Conservation (phyloP, 129 eudicot species). For the Pittosporum tobira region DNA sequence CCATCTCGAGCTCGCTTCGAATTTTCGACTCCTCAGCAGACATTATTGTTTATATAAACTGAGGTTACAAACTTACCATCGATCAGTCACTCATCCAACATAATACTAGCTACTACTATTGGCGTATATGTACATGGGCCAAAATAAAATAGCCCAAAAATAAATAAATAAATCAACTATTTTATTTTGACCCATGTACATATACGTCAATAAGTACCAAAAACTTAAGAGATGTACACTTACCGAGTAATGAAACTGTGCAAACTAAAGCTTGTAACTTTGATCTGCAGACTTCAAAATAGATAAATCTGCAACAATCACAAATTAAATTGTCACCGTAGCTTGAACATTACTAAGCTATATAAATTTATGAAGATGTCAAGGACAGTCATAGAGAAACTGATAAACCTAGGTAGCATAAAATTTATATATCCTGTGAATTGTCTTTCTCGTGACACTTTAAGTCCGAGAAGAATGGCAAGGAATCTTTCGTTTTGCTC, state of each 20-base stretch:
- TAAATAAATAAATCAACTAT: no score
- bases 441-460: conserved; percentile 14
- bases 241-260: no score
- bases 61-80: background rate
- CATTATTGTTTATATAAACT: conserved; percentile 15
- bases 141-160: no score
- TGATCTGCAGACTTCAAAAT: background rate
- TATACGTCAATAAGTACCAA: no score
- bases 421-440: conserved; percentile 6
- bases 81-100: background rate
- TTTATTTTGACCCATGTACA: no score
- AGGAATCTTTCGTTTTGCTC: conserved; percentile 18
- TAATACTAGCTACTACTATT: no score
- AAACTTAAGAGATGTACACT: no score
- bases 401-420: conserved; percentile 1
- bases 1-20: conserved; percentile 54
- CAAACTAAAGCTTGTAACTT: background rate
- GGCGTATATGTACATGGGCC: no score
- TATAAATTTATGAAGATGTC: background rate
- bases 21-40: conserved; percentile 45
- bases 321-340: background rate
- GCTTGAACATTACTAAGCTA: background rate
- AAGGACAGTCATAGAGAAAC: background rate
- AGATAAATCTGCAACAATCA: background rate
- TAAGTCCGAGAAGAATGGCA: conserved; percentile 3